Conservation (phyloP, 106 monocot genomes). For the Dioscorea dumetorum region DNA sequence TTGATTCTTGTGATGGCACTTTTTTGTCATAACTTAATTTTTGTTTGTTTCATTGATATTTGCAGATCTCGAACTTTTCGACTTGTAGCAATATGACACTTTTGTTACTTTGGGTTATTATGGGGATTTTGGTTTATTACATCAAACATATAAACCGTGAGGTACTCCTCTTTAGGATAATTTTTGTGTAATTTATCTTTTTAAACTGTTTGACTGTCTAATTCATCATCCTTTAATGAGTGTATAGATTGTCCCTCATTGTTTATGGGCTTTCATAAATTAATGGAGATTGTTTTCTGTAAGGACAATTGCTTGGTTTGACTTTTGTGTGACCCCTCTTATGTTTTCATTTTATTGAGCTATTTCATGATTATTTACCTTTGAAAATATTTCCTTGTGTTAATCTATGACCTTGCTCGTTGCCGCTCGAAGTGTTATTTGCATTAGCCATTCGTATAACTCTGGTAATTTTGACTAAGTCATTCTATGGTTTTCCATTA, state of each 20-base stretch:
- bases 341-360: too few relatives aligned
- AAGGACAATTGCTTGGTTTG: too few relatives aligned
- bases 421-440: not conserved
- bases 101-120: slow-evolving; percentile 70
- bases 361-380: too few relatives aligned
- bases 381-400: too few relatives aligned
- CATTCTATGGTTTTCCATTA: not conserved
- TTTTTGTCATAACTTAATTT: not conserved
- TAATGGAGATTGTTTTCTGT: too few relatives aligned
- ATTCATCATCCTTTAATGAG: too few relatives aligned
- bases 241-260: too few relatives aligned
- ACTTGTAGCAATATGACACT: slow-evolving; percentile 70
- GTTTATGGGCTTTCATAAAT: too few relatives aligned
- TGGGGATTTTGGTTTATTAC: slow-evolving; percentile 81
- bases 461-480: not conserved
- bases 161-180: slow-evolving; percentile 23
- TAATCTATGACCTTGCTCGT: not conserved
- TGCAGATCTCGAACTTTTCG: slow-evolving; percentile 91
- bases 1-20: not conserved
- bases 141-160: slow-evolving; percentile 68
- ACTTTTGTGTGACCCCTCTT: too few relatives aligned
- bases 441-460: not conserved
- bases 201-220: too few relatives aligned
- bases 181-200: not conserved
- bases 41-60: not conserved